These are phyloP conservation scores for Pholiota conissans DNA, from an alignment of 768 basidiomycete species.

Conservation along the genomic window DNA sequence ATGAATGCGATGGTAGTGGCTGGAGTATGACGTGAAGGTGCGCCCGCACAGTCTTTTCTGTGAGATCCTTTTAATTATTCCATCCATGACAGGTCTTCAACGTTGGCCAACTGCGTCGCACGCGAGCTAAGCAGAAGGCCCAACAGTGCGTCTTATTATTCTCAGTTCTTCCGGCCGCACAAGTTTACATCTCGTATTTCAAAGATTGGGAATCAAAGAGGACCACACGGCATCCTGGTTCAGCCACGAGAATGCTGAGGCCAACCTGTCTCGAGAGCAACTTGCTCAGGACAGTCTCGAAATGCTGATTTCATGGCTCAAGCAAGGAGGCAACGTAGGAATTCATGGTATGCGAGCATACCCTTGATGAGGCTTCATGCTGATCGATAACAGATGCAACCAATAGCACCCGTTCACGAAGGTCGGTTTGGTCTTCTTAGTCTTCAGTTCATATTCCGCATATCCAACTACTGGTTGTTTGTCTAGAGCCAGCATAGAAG, in stretches of 20 bases:
- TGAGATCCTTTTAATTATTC: not conserved
- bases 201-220: conserved; percentile 76
- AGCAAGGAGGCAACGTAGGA: conserved; percentile 93
- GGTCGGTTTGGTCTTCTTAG: conserved; percentile 45
- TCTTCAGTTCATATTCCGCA: no score
- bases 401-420: conserved; percentile 79
- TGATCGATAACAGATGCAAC: conserved; percentile 73
- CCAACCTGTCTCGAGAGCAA: conserved; percentile 72
- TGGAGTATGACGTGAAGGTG: conserved; percentile 96
- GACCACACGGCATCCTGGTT: conserved; percentile 93
- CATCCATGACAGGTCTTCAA: conserved; percentile 79
- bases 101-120: conserved; percentile 90
- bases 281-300: conserved; percentile 92
- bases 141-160: conserved; percentile 49
- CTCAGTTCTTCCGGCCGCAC: not conserved
- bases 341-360: conserved; percentile 81
- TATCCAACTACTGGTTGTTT: no score
- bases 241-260: conserved; percentile 80
- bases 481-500: conserved; percentile 78
- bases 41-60: not conserved
- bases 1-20: conserved; percentile 62
- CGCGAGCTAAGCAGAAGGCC: conserved; percentile 80
- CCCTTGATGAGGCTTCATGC: no score
- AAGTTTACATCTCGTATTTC: conserved; percentile 22
- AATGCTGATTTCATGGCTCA: conserved; percentile 93